Base-by-base conservation (phyloP, 495 filamentous ascomycete species). In the Xylaria scruposa region DNA sequence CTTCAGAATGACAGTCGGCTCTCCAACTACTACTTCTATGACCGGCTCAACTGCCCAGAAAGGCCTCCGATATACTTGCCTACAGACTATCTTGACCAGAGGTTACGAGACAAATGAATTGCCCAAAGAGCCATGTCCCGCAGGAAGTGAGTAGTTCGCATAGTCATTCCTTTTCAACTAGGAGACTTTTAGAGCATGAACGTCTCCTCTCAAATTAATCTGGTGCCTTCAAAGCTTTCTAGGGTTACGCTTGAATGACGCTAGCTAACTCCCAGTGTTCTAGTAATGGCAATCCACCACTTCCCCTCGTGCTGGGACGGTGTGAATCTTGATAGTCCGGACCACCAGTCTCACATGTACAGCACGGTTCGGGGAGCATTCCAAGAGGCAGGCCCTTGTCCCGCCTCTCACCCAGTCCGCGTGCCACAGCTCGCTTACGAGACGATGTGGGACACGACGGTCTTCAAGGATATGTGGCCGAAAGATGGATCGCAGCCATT, bases 271-370 rank as follows among this genome's bases (percentile, higher is more conserved):
- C 53, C 17, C 13, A 4, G 26, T 56, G 26, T 31, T 17, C 58
- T 38, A 60, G 58, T 86, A 76, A 83, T 85, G 77, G 79, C 80
- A 6, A 80, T 83, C 15, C 84, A 85, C 70, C 83, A 85, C 75
- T 86, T 85, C 72, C 82, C 83, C 6, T 68, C 80, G 78, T 84
- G 85, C 71, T 89, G 87, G 87, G 87, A 90, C 73, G 88, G 87
- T 46, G 82, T 84, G 75, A 88, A 87, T 73, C 80, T 88, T 46
- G 87, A 88, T 71, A 86, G 83, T 47, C 81, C 84, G 15, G 84
- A 89, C 74, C 88, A 89, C 76, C 81, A 83, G 38, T 83, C 84
- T 51, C 86, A 90, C 78, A 83, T 83, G 82, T 83, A 80, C 74
- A 76, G 74, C 69, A 85, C 83, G 4, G 73, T 74, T 13, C 46